Conservation (phyloP, 225 moss, liverwort and hornwort species). For the Ulota crispa region DNA sequence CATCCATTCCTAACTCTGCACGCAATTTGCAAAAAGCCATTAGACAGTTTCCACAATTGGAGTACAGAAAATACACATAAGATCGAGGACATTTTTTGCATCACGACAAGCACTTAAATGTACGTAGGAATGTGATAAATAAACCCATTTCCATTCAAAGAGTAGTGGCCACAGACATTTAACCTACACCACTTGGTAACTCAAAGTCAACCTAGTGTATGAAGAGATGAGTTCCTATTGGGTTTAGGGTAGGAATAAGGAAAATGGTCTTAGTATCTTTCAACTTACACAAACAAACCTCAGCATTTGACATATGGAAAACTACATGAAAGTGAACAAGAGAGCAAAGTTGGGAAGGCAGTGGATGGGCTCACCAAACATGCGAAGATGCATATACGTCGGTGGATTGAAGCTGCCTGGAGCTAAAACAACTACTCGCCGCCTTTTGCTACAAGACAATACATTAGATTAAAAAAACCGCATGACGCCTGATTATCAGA, state of each 20-base stretch:
- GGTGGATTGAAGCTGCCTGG: slow-evolving; percentile 96
- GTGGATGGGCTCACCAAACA: slow-evolving; percentile 71
- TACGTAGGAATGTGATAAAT: neutral
- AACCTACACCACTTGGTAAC: neutral
- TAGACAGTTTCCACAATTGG: neutral
- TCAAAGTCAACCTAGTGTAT: neutral
- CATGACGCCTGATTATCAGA: slow-evolving; percentile 2
- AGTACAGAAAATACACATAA: neutral
- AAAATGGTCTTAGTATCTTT: neutral
- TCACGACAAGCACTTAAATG: neutral
- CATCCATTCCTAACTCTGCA: slow-evolving; percentile 88
- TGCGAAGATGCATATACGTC: slow-evolving; percentile 97
- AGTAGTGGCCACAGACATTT: neutral
- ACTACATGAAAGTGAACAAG: neutral
- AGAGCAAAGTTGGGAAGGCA: neutral
- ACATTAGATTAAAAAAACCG: slow-evolving; percentile 4
- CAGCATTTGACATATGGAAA: neutral
- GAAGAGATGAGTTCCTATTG: neutral
- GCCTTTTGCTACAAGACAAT: slow-evolving; percentile 62
- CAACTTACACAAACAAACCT: neutral
- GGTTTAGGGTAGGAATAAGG: neutral
- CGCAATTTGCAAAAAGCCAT: neutral
- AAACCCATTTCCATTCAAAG: neutral
- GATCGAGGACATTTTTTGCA: neutral
- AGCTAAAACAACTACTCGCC: slow-evolving; percentile 72